Conservation (phyloP, 495 filamentous ascomycete genomes). For the Tuber brumale region DNA sequence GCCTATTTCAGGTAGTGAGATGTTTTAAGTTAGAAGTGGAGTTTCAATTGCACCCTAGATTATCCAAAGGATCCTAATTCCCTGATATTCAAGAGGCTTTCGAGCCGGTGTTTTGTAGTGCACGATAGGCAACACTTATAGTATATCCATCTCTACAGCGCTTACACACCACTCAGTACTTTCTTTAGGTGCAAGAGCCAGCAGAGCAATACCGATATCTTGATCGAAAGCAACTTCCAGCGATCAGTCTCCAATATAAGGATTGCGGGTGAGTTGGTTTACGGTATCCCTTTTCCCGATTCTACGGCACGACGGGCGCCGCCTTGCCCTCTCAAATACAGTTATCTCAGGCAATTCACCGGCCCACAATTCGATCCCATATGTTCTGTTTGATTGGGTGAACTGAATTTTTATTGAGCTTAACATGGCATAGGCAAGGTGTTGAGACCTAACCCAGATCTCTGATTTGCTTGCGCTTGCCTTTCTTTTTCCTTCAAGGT, state of each 20-base stretch:
- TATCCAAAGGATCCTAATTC: not conserved
- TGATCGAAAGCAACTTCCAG: slow-evolving; percentile 16
- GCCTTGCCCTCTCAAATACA: not conserved
- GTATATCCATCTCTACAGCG: not conserved
- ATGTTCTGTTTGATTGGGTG: not conserved
- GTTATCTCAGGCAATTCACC: not conserved
- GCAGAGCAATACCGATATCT: slow-evolving; percentile 13
- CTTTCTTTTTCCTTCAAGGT: not conserved
- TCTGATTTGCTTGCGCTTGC: not conserved
- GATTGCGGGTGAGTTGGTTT: not conserved
- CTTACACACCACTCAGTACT: slow-evolving; percentile 1
- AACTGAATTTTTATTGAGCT: not conserved
- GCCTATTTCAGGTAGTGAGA: not conserved
- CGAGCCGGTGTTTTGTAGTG: slow-evolving; percentile 7
- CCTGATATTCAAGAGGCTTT: not conserved
- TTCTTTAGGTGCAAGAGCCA: not conserved
- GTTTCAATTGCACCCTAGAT: not conserved
- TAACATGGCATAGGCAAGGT: not conserved
- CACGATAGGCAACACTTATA: not conserved
- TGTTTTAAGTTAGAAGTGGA: not conserved
- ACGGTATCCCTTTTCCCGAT: not conserved
- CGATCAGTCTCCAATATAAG: not conserved
- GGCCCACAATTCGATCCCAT: not conserved
- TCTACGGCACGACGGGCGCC: not conserved
- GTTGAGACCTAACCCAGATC: not conserved